A percentile compares a stretch with the other conserved stretches of the same genome.
phyloP scores from a whole-genome alignment of 371 early-diverging fungal genomes.

The Entomophthora muscae region DNA sequence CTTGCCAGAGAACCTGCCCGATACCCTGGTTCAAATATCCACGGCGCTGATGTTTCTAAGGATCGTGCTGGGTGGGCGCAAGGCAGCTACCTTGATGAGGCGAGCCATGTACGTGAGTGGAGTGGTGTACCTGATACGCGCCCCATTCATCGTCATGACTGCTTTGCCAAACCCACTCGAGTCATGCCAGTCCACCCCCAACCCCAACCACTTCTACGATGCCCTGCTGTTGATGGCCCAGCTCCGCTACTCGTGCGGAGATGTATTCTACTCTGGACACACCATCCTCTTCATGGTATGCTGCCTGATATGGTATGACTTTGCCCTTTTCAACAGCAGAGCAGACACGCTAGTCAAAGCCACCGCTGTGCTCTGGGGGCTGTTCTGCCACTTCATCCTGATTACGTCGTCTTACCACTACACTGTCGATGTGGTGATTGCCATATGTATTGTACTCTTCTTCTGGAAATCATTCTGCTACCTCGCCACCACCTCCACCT shows the following conservation, averaged over 20 bases:
- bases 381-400: background rate
- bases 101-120: background rate
- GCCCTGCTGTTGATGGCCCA: background rate
- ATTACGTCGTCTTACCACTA: conserved; percentile 6
- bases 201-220: background rate
- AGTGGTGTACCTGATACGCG: background rate
- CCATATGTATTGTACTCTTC: background rate
- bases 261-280: conserved; percentile 6
- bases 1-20: background rate
- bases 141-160: conserved; percentile 1
- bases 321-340: background rate
- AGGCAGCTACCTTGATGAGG: background rate
- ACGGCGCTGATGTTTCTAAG: background rate
- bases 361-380: background rate
- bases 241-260: background rate
- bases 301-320: background rate
- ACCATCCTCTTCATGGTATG: background rate
- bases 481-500: background rate
- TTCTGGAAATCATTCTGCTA: background rate
- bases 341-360: background rate
- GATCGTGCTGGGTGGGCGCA: background rate
- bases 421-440: conserved; percentile 4
- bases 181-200: background rate
- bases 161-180: conserved; percentile 2
- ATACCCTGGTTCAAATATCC: background rate